Base-by-base conservation (phyloP, 371 early-diverging fungal species). In the Mortierella sp. region DNA sequence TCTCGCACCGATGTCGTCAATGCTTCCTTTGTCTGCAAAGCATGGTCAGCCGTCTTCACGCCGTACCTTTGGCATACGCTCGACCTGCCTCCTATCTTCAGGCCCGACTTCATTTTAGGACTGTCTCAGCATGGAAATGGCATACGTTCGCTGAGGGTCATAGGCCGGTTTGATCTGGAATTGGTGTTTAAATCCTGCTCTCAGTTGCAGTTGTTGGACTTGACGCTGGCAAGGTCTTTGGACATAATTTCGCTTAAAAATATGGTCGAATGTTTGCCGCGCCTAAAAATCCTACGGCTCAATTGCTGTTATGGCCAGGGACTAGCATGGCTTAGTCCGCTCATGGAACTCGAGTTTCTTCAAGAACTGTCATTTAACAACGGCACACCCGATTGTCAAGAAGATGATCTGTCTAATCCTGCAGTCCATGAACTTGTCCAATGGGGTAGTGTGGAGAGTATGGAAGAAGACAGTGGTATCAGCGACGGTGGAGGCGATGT, bases 291-390 rank as follows among this genome's bases (percentile, higher is more conserved):
- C 16, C n/a, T 73, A n/a, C 35, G 51, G 10, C 45, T 73, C 37
- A 63, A 67, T 22, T 37, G 66, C 49, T 73, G 73, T n/a, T 35
- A 63, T 30, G 68, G 68, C 4, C 67, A 67, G 30, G 40, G 14
- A 0, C 18, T 73, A 4, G 24, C 63, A 24, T 73, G 73, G 68
- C 58, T 73, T 0, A 2, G 24, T 5, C 26, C 32, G 9, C 40
- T 73, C 20, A 40, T 24, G 49, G 43, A 35, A 0, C 58, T 73
- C 11, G 37, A 47, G 28, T 39, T 26, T 52, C 39, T 73, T 18
- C 16, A 57, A 22, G 57, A 58, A 24, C 30, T 73, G 37, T 39
- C 28, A 2, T 63, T 73, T 12, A 45, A 63, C 9, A 66, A 66
- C 26, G 61, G 54, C 30, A 26, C 35, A 24, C 52, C 20, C 2